A percentile compares a stretch with the other conserved stretches of the same genome.
phyloP scores from a whole-genome alignment of 2,329 filamentous ascomycete genomes.

The Penicillium sp. region DNA sequence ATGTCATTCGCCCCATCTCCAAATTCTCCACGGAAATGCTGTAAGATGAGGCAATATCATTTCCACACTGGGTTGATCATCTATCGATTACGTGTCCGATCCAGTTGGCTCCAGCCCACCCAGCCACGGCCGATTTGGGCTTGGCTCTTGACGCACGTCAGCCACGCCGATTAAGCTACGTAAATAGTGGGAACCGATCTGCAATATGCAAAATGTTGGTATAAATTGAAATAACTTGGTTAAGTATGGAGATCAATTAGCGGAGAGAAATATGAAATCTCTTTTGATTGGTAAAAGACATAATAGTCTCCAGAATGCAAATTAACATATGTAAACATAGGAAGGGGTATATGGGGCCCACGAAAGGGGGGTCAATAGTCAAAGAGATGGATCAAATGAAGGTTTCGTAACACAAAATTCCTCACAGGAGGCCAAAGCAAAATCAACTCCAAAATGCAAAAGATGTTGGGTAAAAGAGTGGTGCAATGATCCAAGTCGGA shows the following conservation, averaged over 20 bases:
- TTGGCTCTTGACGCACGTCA: slow-evolving; percentile 8
- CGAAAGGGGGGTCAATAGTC: slow-evolving; percentile 3
- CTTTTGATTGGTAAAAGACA: not conserved
- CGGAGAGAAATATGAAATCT: not conserved
- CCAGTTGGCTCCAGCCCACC: slow-evolving; percentile 5
- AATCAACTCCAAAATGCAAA: slow-evolving; percentile 10
- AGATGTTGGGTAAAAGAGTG: slow-evolving; percentile 2
- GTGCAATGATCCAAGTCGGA: not conserved
- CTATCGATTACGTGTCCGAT: slow-evolving; percentile 3
- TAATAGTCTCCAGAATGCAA: not conserved
- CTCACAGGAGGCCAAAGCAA: not conserved
- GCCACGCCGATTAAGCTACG: slow-evolving; percentile 6
- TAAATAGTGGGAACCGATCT: not conserved
- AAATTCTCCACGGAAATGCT: not conserved
- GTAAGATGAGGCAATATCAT: slow-evolving; percentile 4
- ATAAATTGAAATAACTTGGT: not conserved
- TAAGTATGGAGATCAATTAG: not conserved
- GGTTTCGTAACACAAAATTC: slow-evolving; percentile 3
- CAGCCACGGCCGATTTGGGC: slow-evolving; percentile 8
- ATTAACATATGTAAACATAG: slow-evolving; percentile 2
- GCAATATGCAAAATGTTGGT: not conserved
- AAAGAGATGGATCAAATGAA: not conserved
- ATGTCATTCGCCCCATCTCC: not conserved
- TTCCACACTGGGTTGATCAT: not conserved
- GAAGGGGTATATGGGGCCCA: slow-evolving; percentile 8